A percentile compares a stretch with the other conserved stretches of the same genome.
Evolutionary conservation across 306 rosid species (phyloP).

Genomic region (Spatholobus suberectus): DNA sequence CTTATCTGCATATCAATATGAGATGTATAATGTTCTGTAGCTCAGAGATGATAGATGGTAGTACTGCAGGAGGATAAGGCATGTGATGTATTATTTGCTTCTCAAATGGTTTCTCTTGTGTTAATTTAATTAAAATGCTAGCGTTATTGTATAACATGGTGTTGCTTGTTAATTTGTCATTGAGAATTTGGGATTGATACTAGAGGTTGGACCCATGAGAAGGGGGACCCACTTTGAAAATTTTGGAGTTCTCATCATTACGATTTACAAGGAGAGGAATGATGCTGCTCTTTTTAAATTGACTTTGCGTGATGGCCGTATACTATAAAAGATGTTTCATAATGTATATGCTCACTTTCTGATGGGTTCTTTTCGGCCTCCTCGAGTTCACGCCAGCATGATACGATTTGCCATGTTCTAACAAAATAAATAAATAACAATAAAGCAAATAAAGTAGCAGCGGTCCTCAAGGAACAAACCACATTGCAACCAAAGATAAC

Average conservation of each 20-base stretch:
- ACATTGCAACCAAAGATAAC: background rate
- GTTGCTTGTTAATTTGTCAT: background rate
- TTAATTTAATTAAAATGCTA: constrained; percentile 1
- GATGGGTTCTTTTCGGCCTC: constrained; percentile 25
- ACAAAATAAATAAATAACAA: background rate
- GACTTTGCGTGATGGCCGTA: constrained; percentile 52
- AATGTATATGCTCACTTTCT: constrained; percentile 36
- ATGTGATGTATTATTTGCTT: constrained; percentile 27
- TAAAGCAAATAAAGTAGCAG: background rate
- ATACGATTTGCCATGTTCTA: background rate
- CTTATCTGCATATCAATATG: constrained; percentile 45
- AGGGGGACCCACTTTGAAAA: constrained; percentile 46
- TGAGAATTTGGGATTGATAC: constrained; percentile 29
- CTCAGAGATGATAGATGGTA: constrained; percentile 26
- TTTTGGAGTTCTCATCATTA: constrained; percentile 52
- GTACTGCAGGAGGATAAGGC: constrained; percentile 2
- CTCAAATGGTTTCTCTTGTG: constrained; percentile 20
- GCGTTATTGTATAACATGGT: constrained; percentile 7
- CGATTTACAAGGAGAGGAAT: constrained; percentile 45
- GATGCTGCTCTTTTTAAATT: constrained; percentile 60
- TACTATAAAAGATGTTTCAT: constrained; percentile 40
- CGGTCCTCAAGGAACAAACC: background rate
- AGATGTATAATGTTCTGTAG: constrained; percentile 41
- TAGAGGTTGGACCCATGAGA: constrained; percentile 41
- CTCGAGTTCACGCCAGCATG: constrained; percentile 13